Base-by-base conservation (phyloP, 768 basidiomycete genomes). In the Lyophyllum shimeji region DNA sequence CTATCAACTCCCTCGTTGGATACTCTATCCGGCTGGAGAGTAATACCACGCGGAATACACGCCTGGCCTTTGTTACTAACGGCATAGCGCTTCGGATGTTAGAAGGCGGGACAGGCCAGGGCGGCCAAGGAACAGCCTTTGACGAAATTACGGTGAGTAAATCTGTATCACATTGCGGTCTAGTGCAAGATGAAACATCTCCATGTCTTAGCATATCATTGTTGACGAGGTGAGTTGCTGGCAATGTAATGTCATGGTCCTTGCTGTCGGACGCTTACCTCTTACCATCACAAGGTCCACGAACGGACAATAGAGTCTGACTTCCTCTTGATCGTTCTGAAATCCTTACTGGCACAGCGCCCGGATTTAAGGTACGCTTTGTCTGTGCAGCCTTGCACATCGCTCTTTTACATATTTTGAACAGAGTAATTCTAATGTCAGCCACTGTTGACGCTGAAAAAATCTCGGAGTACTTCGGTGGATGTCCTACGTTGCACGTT, bases 291-390 rank as follows among this genome's bases (percentile, higher is more conserved):
- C 12, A 60, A 89, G 86, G 93, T 97, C 46, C 96, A 99, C 65
- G 96, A 99, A 74, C 87, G 96, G 20, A 93, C 88, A 7, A 97
- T 99, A 61, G 96, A 99, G 67, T 95, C 93, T 0, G 96, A 98
- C 70, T 99, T 99, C 74, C 80, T 99, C 29, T 77, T 99, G 29
- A 93, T 98, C 61, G 93, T 98, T 5, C 78, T 99, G 51, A 94
- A 93, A 70, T 86, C 90, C 15, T 74, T 98, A 31, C 70, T 97
- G 50, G 72, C 79, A 52, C 83, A 87, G 59, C 81, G 92, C 23
- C 81, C 86, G 47, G 86, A 96, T 63, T 76, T 99, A n/a, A 95
- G 91, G 94, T 90, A 60, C 56, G 77, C 67, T 7, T 34, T 33
- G 17, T 12, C 25, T 11, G 37, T 44, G 1, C 43, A 3, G 7